Base-by-base conservation (phyloP, 2,329 filamentous ascomycete genomes). In the Aspergillus sp. region DNA sequence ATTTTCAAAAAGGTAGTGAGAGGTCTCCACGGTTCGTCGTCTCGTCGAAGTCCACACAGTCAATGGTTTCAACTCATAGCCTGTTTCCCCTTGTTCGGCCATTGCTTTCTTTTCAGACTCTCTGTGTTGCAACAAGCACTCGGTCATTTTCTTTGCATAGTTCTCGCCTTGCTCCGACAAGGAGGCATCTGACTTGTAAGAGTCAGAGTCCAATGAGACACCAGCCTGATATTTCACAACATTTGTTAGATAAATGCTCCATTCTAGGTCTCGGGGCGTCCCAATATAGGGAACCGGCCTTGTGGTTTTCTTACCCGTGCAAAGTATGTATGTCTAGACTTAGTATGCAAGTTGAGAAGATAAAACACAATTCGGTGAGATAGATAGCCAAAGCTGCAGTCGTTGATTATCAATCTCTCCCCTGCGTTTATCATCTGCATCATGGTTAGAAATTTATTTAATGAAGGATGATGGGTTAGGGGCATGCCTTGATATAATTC, bases 301-400 rank as follows among this genome's bases (percentile, higher is more conserved):
- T 19, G 19, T 19, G 19, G 19, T 35, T 34, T 13, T 51, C 66
- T 47, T 56, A 72, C 85, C 50, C 91, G 81, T 38, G 85, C 90
- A 65, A 97, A 97, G 68, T 94, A 97, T 6, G 90, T 97, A 50
- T 88, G 88, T 44, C 91, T 82, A 39, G 86, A 86, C 67, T 98
- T 97, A 74, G 96, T 96, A 67, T 98, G 93, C 26, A 97, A 76
- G 60, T 98, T 98, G 61, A 95, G 88, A 37, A 98, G 81, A 67
- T 97, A 98, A 69, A 98, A 98, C 43, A 98, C 91, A 53, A 98
- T 98, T 48, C 93, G 83, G 65, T 98, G 90, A 1, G 90, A 95
- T 29, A 98, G 78, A 62, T 98, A 98, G 57, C 90, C 91, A 66
- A 98, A 97, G 61, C 86, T 90, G 64, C 93, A 88, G 54, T 97